Evolutionary conservation across 192 early-diverging fungal species (phyloP).

Genomic region (Linnemannia zychae): DNA sequence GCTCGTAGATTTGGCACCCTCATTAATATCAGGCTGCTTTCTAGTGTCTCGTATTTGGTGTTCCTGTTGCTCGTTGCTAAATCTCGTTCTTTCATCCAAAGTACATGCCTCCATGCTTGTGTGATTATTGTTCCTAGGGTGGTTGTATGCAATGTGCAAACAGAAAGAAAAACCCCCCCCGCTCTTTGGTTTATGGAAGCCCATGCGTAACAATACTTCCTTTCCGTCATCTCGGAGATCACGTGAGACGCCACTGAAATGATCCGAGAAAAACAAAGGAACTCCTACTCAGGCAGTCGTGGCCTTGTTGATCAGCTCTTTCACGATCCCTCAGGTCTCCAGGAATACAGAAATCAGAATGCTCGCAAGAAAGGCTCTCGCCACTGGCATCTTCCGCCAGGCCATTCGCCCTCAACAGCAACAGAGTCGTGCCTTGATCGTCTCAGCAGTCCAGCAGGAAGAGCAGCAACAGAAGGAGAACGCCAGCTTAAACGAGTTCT

Average conservation of each 20-base stretch:
- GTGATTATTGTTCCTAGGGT: background rate
- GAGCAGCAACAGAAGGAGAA: background rate
- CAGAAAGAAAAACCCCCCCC: background rate
- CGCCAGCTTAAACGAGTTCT: background rate
- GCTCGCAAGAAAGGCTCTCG: slow-evolving; percentile 32
- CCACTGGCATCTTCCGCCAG: slow-evolving; percentile 6
- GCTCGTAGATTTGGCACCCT: too few relatives aligned
- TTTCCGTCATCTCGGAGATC: background rate
- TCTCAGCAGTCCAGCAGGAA: slow-evolving; percentile 6
- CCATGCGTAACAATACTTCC: background rate
- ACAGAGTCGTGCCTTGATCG: slow-evolving; percentile 15
- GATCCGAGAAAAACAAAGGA: background rate
- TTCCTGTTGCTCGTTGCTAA: background rate
- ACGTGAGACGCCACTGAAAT: background rate
- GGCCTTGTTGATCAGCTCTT: background rate
- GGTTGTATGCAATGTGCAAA: background rate
- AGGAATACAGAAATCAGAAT: slow-evolving; percentile 5
- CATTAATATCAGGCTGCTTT: too few relatives aligned
- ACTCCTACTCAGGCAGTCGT: background rate
- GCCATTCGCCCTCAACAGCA: slow-evolving; percentile 2
- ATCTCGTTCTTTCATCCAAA: background rate
- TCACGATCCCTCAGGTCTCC: slow-evolving; percentile 6
- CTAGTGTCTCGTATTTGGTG: too few relatives aligned
- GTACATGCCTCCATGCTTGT: slow-evolving; percentile 45
- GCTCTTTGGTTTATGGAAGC: background rate